Conservation (phyloP, 179 eudicot genomes). For the Gypsophila paniculata region DNA sequence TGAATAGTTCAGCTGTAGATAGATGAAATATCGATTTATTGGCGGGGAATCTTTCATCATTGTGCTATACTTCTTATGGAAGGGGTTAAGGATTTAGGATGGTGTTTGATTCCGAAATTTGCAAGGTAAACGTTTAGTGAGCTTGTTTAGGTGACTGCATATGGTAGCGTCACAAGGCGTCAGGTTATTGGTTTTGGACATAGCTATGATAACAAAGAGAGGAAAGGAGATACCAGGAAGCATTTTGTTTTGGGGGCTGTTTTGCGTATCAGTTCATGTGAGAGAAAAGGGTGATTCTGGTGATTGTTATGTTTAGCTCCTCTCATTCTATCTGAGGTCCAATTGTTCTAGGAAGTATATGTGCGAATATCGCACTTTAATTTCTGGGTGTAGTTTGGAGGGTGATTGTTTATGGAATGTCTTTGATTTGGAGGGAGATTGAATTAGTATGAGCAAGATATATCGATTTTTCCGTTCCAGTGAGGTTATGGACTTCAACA, state of each 20-base stretch:
- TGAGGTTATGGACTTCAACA: too few species aligned
- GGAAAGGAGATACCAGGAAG: not conserved
- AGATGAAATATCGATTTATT: not conserved
- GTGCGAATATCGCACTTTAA: not conserved
- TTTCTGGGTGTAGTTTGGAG: slow-evolving; percentile 3
- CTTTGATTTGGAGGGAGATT: not conserved
- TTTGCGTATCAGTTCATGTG: not conserved
- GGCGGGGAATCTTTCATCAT: not conserved
- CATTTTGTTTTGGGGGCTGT: not conserved
- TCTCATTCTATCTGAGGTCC: not conserved
- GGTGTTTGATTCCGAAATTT: slow-evolving; percentile 1
- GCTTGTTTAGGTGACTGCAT: not conserved
- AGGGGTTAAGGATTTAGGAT: not conserved
- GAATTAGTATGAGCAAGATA: not conserved
- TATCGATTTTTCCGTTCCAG: not conserved
- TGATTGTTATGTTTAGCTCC: not conserved
- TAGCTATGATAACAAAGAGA: not conserved
- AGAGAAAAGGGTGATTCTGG: not conserved
- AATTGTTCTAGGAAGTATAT: not conserved
- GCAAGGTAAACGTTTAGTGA: not conserved
- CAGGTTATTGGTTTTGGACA: not conserved
- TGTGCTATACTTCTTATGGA: not conserved
- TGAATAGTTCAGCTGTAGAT: not conserved
- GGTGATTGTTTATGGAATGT: not conserved
- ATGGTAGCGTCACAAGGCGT: not conserved